These are phyloP conservation scores for Saccharomycopsis sp. DNA, from an alignment of 805 yeast species.

Conservation along the genomic window DNA sequence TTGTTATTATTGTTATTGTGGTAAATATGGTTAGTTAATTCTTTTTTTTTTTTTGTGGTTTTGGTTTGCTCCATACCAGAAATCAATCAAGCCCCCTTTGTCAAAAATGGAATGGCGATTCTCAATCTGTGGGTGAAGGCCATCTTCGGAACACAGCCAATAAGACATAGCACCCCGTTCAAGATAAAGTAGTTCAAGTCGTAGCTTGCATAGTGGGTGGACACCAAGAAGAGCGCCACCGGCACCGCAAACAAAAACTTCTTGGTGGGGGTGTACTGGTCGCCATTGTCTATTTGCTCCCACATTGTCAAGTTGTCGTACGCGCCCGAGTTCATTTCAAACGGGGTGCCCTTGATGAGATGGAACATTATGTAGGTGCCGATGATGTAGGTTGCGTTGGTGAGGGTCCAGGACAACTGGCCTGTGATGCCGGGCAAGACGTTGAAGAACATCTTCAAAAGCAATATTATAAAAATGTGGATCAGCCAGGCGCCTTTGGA, in stretches of 20 bases:
- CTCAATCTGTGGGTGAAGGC: slow-evolving; percentile 76
- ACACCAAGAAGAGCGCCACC: slow-evolving; percentile 69
- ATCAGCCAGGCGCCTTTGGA: slow-evolving; percentile 95
- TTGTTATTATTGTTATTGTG: background rate
- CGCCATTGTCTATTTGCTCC: slow-evolving; percentile 93
- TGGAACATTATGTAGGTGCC: slow-evolving; percentile 96
- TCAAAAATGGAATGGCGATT: slow-evolving; percentile 46
- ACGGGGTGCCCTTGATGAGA: slow-evolving; percentile 93
- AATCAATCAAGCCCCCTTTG: slow-evolving; percentile 21
- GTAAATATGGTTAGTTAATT: background rate
- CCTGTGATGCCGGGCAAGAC: slow-evolving; percentile 71
- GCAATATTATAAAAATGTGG: slow-evolving; percentile 72
- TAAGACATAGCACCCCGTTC: slow-evolving; percentile 71
- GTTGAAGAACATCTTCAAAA: slow-evolving; percentile 70
- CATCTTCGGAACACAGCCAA: slow-evolving; percentile 86
- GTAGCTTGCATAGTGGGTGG: slow-evolving; percentile 86
- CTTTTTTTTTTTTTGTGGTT: too few relatives aligned
- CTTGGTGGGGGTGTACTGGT: slow-evolving; percentile 93
- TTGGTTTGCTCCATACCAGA: background rate
- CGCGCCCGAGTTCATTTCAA: slow-evolving; percentile 94
- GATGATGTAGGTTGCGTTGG: slow-evolving; percentile 80
- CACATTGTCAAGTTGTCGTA: slow-evolving; percentile 95
- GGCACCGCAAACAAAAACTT: slow-evolving; percentile 92
- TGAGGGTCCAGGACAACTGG: slow-evolving; percentile 88
- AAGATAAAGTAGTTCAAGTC: slow-evolving; percentile 69